Conservation (phyloP, 805 yeast genomes). For the Wickerhamomyces rabaulensis region DNA sequence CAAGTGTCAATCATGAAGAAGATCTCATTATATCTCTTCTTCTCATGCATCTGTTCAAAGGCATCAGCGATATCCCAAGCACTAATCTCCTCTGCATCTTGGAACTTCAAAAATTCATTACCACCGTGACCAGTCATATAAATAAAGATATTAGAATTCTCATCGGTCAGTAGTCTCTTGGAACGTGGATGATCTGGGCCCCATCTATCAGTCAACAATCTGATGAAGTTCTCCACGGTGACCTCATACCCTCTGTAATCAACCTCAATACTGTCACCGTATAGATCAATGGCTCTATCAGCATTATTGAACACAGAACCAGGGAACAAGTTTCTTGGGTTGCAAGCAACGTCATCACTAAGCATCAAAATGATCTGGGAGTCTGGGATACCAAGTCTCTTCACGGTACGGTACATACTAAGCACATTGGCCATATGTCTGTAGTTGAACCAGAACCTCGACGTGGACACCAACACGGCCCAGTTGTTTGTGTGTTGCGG, state of each 20-base stretch:
- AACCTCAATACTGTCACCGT: conserved; percentile 92
- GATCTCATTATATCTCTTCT: conserved; percentile 90
- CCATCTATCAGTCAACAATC: conserved; percentile 93
- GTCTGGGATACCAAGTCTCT: conserved; percentile 94
- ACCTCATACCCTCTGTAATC: conserved; percentile 98
- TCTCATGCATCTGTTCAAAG: conserved; percentile 94
- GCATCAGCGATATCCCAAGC: conserved; percentile 96
- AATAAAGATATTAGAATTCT: conserved; percentile 86
- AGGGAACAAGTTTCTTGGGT: conserved; percentile 91
- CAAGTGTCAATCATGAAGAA: conserved; percentile 98
- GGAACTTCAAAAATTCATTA: conserved; percentile 92
- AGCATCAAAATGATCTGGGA: conserved; percentile 95
- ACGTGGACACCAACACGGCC: conserved; percentile 92
- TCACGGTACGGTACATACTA: conserved; percentile 92
- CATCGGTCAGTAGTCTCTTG: conserved; percentile 87
- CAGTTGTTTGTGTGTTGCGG: conserved; percentile 58
- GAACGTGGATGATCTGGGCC: conserved; percentile 90
- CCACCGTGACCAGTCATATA: conserved; percentile 99
- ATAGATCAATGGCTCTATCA: conserved; percentile 86
- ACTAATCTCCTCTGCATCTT: conserved; percentile 96
- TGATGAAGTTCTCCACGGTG: conserved; percentile 93
- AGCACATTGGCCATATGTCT: conserved; percentile 96
- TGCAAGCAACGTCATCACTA: conserved; percentile 96
- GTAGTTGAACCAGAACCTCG: conserved; percentile 97
- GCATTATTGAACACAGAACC: conserved; percentile 94